phyloP scores from a whole-genome alignment of 2,329 filamentous ascomycete genomes.

The Diaporthe citri region DNA sequence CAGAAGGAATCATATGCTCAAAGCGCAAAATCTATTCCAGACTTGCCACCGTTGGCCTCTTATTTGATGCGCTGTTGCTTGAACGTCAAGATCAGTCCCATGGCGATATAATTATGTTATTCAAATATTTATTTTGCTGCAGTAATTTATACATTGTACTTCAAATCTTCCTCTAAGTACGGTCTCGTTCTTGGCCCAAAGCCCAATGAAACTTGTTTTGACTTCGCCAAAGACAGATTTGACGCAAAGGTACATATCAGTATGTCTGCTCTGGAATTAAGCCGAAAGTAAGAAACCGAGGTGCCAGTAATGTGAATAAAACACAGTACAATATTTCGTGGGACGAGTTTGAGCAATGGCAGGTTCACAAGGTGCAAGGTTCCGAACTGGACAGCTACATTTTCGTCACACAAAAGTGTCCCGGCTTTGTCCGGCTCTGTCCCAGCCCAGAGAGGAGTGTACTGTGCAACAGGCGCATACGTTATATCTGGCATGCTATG shows the following conservation, averaged over 20 bases:
- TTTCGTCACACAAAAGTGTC: not conserved
- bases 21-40: not conserved
- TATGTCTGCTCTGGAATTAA: not conserved
- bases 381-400: not conserved
- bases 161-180: too few species aligned
- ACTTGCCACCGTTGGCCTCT: not conserved
- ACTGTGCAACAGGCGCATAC: too few species aligned
- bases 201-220: not conserved
- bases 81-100: too few species aligned
- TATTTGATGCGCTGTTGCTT: not conserved
- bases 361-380: not conserved
- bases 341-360: not conserved
- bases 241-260: not conserved
- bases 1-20: too few species aligned
- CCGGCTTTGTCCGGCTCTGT: not conserved
- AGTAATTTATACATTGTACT: not conserved
- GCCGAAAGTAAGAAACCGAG: not conserved
- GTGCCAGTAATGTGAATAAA: not conserved
- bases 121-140: too few species aligned
- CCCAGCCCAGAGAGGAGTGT: not conserved
- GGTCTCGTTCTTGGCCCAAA: too few species aligned
- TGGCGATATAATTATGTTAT: not conserved
- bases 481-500: not conserved
- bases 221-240: not conserved
- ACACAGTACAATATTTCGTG: not conserved